A percentile compares a stretch with the other conserved stretches of the same genome.
phyloP scores from a whole-genome alignment of 345 rosid genomes.

The Aquilaria malaccensis region DNA sequence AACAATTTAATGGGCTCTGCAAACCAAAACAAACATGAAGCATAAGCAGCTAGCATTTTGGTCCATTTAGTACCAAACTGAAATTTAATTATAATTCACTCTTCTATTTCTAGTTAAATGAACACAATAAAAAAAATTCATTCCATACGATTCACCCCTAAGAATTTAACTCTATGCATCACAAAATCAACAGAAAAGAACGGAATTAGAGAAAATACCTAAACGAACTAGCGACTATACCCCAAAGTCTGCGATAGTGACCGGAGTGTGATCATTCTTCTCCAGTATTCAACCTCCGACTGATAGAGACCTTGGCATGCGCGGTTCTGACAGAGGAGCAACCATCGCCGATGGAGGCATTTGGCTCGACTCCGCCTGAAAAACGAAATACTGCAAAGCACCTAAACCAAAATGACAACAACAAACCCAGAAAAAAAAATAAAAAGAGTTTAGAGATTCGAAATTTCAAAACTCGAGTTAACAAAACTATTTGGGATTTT shows the following conservation, averaged over 20 bases:
- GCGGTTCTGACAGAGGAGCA: too few species aligned
- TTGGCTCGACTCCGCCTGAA: too few species aligned
- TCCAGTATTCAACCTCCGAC: conserved; percentile 43
- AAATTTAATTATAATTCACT: too few species aligned
- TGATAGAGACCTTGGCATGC: conserved; percentile 14
- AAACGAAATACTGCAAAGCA: too few species aligned
- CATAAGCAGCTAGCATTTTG: not conserved
- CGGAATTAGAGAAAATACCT: conserved; percentile 28
- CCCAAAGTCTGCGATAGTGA: conserved; percentile 86
- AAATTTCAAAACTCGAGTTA: too few species aligned
- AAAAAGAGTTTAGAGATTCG: too few species aligned
- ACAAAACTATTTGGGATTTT: too few species aligned
- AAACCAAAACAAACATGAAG: conserved; percentile 8
- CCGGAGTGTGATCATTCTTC: conserved; percentile 79
- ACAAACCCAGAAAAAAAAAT: too few species aligned
- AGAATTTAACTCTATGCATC: not conserved
- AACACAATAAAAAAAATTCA: not conserved
- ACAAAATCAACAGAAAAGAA: not conserved
- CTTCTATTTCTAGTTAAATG: not conserved
- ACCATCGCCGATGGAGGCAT: too few species aligned
- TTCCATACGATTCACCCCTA: too few species aligned
- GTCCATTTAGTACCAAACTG: not conserved
- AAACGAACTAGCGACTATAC: conserved; percentile 87
- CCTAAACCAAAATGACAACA: too few species aligned
- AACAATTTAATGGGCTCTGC: conserved; percentile 62